These are phyloP conservation scores for Fusarium sp. DNA, from an alignment of 2,329 filamentous ascomycete genomes.

Conservation along the genomic window DNA sequence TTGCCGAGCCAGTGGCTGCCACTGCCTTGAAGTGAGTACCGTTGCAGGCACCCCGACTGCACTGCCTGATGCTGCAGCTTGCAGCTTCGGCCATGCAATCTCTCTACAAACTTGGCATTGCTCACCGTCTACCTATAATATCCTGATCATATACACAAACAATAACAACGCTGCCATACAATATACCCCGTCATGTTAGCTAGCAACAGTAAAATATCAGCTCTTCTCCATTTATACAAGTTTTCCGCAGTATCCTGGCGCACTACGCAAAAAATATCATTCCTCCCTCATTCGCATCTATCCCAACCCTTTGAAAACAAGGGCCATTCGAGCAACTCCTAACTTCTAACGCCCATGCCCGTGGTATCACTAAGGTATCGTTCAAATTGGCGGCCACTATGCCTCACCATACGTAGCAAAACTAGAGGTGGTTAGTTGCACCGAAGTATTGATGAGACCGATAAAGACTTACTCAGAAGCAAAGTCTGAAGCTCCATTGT, in stretches of 20 bases:
- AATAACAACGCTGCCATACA: not conserved
- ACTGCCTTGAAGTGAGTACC: not conserved
- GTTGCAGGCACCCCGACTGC: not conserved
- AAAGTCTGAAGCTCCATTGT: conserved; percentile 60
- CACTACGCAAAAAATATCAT: conserved; percentile 4
- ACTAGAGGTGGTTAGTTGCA: conserved; percentile 45
- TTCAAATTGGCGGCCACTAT: conserved; percentile 45
- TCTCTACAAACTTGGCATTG: conserved; percentile 4
- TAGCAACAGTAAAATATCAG: not conserved
- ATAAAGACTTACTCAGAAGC: conserved; percentile 58
- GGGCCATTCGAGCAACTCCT: conserved; percentile 23
- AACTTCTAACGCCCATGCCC: conserved; percentile 40
- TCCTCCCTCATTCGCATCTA: conserved; percentile 21
- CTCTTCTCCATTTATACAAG: conserved; percentile 8
- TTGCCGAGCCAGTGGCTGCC: not conserved
- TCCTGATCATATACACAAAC: not conserved
- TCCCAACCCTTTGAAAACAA: conserved; percentile 1
- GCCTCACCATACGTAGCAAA: conserved; percentile 60
- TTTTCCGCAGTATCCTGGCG: conserved; percentile 1
- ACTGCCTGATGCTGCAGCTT: not conserved
- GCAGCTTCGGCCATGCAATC: not conserved
- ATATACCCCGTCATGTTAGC: not conserved
- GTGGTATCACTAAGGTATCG: conserved; percentile 36
- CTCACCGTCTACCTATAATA: not conserved
- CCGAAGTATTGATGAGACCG: not conserved